Evolutionary conservation across 75 land plant genomes (phyloP).

Genomic region (Larix kaempferi): DNA sequence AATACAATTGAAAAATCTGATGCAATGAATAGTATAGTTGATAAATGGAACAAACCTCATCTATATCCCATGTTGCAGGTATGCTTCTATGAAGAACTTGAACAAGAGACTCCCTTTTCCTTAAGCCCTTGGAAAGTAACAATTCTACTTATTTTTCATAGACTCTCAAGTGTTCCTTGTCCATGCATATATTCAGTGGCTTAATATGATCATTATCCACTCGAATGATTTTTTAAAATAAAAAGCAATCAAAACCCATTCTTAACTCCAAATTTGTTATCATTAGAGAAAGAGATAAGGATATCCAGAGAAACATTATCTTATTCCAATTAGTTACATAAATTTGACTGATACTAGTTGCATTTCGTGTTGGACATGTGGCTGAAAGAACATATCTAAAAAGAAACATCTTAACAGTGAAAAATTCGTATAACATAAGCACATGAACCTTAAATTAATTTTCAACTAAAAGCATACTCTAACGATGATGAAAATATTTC

Average conservation of each 20-base stretch:
- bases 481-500: too few species aligned
- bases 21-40: neutral
- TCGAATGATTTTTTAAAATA: too few species aligned
- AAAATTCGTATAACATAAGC: too few species aligned
- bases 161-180: conserved; percentile 68
- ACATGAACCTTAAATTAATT: too few species aligned
- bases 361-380: neutral
- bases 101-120: conserved; percentile 58
- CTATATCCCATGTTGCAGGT: conserved; percentile 35
- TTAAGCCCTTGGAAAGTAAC: conserved; percentile 46
- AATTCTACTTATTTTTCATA: conserved; percentile 57
- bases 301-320: neutral
- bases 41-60: conserved; percentile 63
- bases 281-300: too few species aligned
- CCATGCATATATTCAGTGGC: conserved; percentile 42
- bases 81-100: conserved; percentile 57
- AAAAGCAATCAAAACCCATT: too few species aligned
- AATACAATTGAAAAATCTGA: neutral
- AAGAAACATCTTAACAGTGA: too few species aligned
- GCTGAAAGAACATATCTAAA: too few species aligned
- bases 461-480: too few species aligned
- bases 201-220: too few species aligned
- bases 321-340: neutral
- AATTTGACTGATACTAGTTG: neutral
- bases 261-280: too few species aligned